phyloP scores from a whole-genome alignment of 1,139 yeast species.

The Yamadazyma pseudoaaseri region DNA sequence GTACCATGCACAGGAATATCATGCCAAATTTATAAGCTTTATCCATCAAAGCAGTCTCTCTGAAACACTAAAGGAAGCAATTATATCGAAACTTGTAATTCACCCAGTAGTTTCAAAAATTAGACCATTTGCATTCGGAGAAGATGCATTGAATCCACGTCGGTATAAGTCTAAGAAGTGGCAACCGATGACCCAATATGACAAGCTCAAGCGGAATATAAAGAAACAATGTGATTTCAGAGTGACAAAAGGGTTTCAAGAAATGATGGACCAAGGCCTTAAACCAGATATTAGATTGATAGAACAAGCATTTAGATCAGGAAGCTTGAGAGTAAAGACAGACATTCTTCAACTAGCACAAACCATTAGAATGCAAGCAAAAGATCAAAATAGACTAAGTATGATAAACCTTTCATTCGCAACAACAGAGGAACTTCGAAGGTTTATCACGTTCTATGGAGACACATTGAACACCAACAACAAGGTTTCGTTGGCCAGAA shows the following conservation, averaged over 20 bases:
- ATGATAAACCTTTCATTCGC: constrained; percentile 15
- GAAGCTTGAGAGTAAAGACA: constrained; percentile 20
- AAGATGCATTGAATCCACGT: constrained; percentile 14
- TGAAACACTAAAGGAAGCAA: constrained; percentile 3
- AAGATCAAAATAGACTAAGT: constrained; percentile 16
- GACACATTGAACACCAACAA: constrained; percentile 25
- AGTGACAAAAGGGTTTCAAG: constrained; percentile 33
- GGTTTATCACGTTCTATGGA: constrained; percentile 15
- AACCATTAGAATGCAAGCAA: constrained; percentile 14
- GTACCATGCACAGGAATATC: constrained; percentile 26
- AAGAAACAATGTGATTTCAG: constrained; percentile 30
- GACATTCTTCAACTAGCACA: constrained; percentile 20
- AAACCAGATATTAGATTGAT: constrained; percentile 33
- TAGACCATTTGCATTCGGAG: constrained; percentile 27
- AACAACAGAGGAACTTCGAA: constrained; percentile 16
- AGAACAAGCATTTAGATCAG: constrained; percentile 31
- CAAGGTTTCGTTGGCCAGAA: constrained; percentile 29
- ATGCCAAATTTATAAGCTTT: constrained; percentile 24
- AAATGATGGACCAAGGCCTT: constrained; percentile 32
- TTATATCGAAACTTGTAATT: constrained; percentile 17
- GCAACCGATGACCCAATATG: constrained; percentile 8
- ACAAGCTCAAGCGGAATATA: not conserved
- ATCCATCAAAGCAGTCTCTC: constrained; percentile 11
- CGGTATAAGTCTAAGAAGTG: constrained; percentile 16
- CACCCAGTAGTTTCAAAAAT: constrained; percentile 27